Conservation (phyloP, 2,329 filamentous ascomycete genomes). For the Sporothrix pseudoabietina region DNA sequence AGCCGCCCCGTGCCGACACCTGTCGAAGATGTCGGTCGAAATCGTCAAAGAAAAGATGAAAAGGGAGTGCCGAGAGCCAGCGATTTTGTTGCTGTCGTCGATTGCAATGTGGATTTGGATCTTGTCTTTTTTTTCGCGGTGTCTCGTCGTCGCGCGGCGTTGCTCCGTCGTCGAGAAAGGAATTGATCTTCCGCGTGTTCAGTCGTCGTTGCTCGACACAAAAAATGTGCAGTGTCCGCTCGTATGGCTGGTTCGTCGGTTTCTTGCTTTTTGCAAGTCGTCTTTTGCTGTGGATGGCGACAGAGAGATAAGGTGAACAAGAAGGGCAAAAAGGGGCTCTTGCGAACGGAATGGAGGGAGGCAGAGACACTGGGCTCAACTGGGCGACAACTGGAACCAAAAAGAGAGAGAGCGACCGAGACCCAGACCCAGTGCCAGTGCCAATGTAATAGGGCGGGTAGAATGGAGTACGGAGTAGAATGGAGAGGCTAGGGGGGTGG, state of each 20-base stretch:
- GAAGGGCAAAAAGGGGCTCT: constrained; percentile 14
- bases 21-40: neutral
- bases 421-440: neutral
- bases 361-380: neutral
- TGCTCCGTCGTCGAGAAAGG: neutral
- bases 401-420: constrained; percentile 9
- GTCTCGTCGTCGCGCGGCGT: neutral
- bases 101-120: neutral
- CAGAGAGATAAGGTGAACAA: constrained; percentile 10
- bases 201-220: constrained; percentile 5
- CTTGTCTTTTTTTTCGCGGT: neutral
- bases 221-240: neutral
- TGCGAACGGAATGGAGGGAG: constrained; percentile 23
- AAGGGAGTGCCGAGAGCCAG: neutral
- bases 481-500: constrained; percentile 30
- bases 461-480: constrained; percentile 13
- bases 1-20: neutral
- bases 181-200: constrained; percentile 16
- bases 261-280: constrained; percentile 9
- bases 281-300: neutral
- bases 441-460: constrained; percentile 23
- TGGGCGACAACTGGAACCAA: neutral
- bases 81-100: neutral
- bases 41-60: neutral
- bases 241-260: neutral